Base-by-base conservation (phyloP, 2,329 filamentous ascomycete species). In the Purpureocillium takamizusanense region DNA sequence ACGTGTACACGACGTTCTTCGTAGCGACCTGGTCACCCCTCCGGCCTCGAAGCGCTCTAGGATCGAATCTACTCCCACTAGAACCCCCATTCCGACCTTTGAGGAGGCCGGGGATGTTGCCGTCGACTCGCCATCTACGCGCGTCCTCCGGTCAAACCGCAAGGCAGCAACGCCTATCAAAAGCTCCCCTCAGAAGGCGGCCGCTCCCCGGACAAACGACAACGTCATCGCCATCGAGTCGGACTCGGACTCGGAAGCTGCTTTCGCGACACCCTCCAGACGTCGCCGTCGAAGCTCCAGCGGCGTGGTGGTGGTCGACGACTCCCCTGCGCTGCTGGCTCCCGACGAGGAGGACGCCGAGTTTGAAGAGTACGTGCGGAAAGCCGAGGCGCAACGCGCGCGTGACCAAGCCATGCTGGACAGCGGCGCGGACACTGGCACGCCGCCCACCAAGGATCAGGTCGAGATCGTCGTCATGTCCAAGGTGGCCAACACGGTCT, bases 401-500 rank as follows among this genome's bases (percentile, higher is more conserved):
- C 50, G 46, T 32, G 45, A 52, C 23, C 40, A 47, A 21, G 54
- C 55, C 17, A 35, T 52, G 11, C 39, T 51, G 3, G 36, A 44
- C 5, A 37, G 42, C 9, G 44, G 31, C 6, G 38, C 38, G 2
- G 41, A 43, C 14, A 47, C 40, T 10, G 42, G 42, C 16, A 41
- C 40, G 17, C 32, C 39, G 21, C 6, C 21, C 21, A 10, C 10
- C 14, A 55, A 53, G 41, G 51, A 52, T 14, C 31, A 32, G 6
- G 51, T 58, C n/a, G 44, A 55, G 3, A 53, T 67, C 23, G 46
- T 57, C 41, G 50, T 95, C 45, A 74, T 70, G 0, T 86, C 88
- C 0, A 60, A 66, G 3, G 71, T 95, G 6, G 67, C 73, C 1
- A 66, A 69, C 33, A 75, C 83, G 0, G 72, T 63, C 17, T 61